Evolutionary conservation across 2,329 filamentous ascomycete species (phyloP), one percentile per base, ranked within the genome.

Genomic region (Neopestalotiopsis rosae): DNA sequence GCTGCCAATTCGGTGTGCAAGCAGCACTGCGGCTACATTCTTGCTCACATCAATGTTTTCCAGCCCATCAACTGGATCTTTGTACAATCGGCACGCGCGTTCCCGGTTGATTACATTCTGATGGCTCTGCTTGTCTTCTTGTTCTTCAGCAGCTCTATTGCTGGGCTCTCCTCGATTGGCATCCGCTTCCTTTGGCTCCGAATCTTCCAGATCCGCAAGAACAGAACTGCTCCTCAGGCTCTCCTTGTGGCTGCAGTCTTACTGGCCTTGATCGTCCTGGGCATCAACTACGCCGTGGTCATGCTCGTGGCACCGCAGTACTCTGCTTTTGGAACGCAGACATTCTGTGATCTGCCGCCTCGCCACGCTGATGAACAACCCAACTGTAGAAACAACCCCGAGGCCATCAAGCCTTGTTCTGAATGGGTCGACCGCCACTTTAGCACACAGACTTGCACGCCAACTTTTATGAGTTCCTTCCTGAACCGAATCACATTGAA

Each of bases 261-360:
- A 84, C 87, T 99, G 61, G 95, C 94, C 0, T 87, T 98, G 72
- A 95, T 97, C 73, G 93, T 93, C 2, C 84, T 99, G 58, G 96
- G 94, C 42, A 92, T 97, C 80, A 97, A 98, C 83, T 99, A 98
- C 80, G 90, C 94, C 9, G 85, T 98, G 57, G 92, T 94, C 68
- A 97, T 97, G 92, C 87, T 98, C 71, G 90, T 97, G n/a, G 96
- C 94, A 5, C 96, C 96, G 1, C 95, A 98, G 77, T 99, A 99
- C 79, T 90, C 95, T 61, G 97, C 92, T 67, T 99, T 94, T 78
- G 96, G 96, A 64, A 94, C 95, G 0, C 96, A 99, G 80, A 97
- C 93, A 0, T 98, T 95, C 83, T 99, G 96, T 81, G 91, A 94
- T 75, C 90, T 92, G 71, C 86, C 90, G 42, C 87, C 90, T 2